Percentiles rank a stretch among this genome's conserved stretches.
Conservation (phyloP, 1,139 yeast species). For the Scheffersomyces titani region DNA sequence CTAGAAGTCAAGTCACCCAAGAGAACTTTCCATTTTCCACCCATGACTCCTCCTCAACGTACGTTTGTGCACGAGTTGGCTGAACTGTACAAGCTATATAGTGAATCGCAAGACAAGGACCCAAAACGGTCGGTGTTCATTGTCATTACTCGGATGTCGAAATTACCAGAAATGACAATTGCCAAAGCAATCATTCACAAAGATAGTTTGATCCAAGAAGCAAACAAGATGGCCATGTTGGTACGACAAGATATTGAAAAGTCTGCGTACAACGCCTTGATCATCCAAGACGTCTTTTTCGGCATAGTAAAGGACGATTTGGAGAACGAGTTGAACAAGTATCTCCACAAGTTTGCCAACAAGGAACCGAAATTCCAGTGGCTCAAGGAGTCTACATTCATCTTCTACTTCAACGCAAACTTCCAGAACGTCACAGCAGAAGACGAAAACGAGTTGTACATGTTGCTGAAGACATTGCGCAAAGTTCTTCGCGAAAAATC, state of each 20-base stretch:
- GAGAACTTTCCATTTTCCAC: slow-evolving; percentile 58
- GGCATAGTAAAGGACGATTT: slow-evolving; percentile 54
- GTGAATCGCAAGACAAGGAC: slow-evolving; percentile 80
- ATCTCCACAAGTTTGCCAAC: slow-evolving; percentile 19
- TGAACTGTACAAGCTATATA: slow-evolving; percentile 54
- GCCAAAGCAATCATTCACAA: slow-evolving; percentile 26
- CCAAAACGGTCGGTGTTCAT: slow-evolving; percentile 75
- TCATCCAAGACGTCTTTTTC: slow-evolving; percentile 53
- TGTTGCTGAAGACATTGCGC: slow-evolving; percentile 33
- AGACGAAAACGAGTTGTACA: slow-evolving; percentile 34
- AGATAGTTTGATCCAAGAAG: slow-evolving; percentile 31
- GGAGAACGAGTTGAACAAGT: slow-evolving; percentile 29
- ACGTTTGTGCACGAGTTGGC: slow-evolving; percentile 71
- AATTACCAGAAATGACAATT: slow-evolving; percentile 30
- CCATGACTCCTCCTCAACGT: slow-evolving; percentile 72
- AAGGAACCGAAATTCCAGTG: slow-evolving; percentile 34
- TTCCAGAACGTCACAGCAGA: slow-evolving; percentile 24
- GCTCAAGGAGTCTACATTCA: slow-evolving; percentile 44
- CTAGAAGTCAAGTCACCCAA: slow-evolving; percentile 15
- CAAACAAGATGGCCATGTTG: slow-evolving; percentile 21
- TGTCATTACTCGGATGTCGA: slow-evolving; percentile 40
- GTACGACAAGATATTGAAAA: slow-evolving; percentile 22
- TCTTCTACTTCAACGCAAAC: slow-evolving; percentile 35
- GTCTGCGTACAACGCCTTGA: slow-evolving; percentile 50
- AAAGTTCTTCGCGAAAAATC: slow-evolving; percentile 35